Evolutionary conservation across 1,284 basidiomycete species (phyloP).

Genomic region (Trichosporon ovoides): DNA sequence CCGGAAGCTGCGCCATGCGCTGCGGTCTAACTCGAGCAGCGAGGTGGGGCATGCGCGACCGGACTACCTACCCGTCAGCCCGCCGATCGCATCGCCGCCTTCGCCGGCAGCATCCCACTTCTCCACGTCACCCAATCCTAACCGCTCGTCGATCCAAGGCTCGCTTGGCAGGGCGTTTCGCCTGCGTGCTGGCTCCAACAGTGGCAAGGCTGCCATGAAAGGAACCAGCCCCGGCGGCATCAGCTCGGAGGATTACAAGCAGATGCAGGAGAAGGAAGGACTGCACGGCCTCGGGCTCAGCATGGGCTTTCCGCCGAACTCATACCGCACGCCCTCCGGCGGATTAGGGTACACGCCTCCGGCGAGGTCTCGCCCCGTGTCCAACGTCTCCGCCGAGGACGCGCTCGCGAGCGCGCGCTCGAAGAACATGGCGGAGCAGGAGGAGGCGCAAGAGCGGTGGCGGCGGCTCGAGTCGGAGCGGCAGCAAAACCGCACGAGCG

Average conservation of each 20-base stretch:
- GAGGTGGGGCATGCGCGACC: not conserved
- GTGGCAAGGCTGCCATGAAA: not conserved
- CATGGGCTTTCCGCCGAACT: constrained; percentile 7
- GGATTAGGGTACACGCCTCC: constrained; percentile 22
- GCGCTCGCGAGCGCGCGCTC: constrained; percentile 26
- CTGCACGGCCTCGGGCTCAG: constrained; percentile 14
- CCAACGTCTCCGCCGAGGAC: constrained; percentile 25
- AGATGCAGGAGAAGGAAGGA: constrained; percentile 8
- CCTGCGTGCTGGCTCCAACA: constrained; percentile 4
- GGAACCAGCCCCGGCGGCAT: constrained; percentile 2
- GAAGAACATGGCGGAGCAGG: constrained; percentile 26
- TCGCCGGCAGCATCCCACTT: not conserved
- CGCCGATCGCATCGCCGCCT: not conserved
- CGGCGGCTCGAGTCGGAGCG: constrained; percentile 19
- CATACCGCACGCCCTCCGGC: constrained; percentile 18
- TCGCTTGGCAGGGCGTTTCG: constrained; percentile 14
- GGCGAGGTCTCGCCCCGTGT: constrained; percentile 9
- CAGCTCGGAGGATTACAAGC: constrained; percentile 2
- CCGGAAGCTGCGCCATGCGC: constrained; percentile 11
- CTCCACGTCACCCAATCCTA: not conserved
- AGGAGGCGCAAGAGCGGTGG: constrained; percentile 31
- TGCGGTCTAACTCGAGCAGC: constrained; percentile 9
- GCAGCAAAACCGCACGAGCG: not conserved
- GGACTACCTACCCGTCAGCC: not conserved
- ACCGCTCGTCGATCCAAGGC: not conserved